phyloP scores from a whole-genome alignment of 768 basidiomycete genomes.

The Lactarius psammicola region DNA sequence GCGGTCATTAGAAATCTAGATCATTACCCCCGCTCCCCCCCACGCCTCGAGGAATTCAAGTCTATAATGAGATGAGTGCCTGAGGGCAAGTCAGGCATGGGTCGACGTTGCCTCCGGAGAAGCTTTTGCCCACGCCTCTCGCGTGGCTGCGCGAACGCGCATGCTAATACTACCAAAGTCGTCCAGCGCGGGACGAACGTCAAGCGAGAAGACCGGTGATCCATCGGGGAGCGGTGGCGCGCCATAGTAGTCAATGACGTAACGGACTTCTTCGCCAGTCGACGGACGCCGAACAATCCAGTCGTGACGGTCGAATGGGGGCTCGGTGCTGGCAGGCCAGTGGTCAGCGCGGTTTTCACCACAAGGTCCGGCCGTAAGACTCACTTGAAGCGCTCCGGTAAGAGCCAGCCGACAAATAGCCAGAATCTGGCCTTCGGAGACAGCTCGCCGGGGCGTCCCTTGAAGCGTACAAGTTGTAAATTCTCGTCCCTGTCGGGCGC shows the following conservation, averaged over 20 bases:
- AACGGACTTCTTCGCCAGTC: slow-evolving; percentile 82
- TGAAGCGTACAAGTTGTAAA: slow-evolving; percentile 77
- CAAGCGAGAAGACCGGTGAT: slow-evolving; percentile 91
- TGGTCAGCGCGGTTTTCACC: not conserved
- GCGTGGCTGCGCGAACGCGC: slow-evolving; percentile 38
- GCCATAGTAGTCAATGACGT: slow-evolving; percentile 98
- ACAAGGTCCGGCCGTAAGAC: slow-evolving; percentile 31
- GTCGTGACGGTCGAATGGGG: slow-evolving; percentile 94
- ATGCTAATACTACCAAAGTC: slow-evolving; percentile 72
- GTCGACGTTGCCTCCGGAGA: slow-evolving; percentile 3
- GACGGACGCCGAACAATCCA: slow-evolving; percentile 86
- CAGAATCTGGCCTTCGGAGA: slow-evolving; percentile 92
- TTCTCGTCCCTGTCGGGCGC: slow-evolving; percentile 52
- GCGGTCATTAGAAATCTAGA: slow-evolving; percentile 4
- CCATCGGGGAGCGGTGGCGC: slow-evolving; percentile 88
- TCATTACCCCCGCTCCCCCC: slow-evolving; percentile 5
- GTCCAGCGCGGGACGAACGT: slow-evolving; percentile 94
- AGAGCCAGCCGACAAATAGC: slow-evolving; percentile 82
- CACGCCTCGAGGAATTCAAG: slow-evolving; percentile 2
- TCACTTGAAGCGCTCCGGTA: slow-evolving; percentile 89
- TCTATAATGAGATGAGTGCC: not conserved
- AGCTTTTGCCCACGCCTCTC: slow-evolving; percentile 25
- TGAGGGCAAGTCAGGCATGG: slow-evolving; percentile 2
- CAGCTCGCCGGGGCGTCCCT: slow-evolving; percentile 86
- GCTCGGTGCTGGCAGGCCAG: slow-evolving; percentile 60